Percentiles rank a stretch among this genome's conserved stretches.
phyloP scores from a whole-genome alignment of 2,329 filamentous ascomycete species.

The Exserohilum rostratum region DNA sequence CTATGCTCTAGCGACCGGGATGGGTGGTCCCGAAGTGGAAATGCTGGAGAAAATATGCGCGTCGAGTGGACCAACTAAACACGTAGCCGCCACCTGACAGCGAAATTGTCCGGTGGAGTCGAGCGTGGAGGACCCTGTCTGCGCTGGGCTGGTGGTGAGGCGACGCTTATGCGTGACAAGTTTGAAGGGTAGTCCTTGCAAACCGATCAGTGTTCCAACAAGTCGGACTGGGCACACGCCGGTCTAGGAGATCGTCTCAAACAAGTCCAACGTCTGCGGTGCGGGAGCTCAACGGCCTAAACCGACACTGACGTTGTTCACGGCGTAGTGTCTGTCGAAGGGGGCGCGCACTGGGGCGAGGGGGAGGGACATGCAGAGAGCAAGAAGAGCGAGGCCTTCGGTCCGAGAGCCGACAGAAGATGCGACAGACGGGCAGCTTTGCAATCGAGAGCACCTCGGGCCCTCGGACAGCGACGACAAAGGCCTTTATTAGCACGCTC shows the following conservation, averaged over 20 bases:
- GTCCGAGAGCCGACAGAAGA: conserved; percentile 42
- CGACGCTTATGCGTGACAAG: conserved; percentile 36
- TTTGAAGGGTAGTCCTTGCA: conserved; percentile 48
- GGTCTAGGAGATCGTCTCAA: conserved; percentile 44
- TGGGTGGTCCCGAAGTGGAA: conserved; percentile 45
- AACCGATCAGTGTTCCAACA: conserved; percentile 36
- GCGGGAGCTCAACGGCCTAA: conserved; percentile 41
- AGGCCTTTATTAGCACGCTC: conserved; percentile 26
- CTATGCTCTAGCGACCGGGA: conserved; percentile 38
- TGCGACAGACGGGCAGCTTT: conserved; percentile 44
- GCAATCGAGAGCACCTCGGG: conserved; percentile 33
- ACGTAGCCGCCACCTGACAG: conserved; percentile 41
- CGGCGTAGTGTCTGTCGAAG: conserved; percentile 22
- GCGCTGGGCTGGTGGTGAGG: conserved; percentile 34
- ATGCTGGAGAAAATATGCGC: conserved; percentile 42
- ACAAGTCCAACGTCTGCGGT: conserved; percentile 41
- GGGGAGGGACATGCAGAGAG: conserved; percentile 38
- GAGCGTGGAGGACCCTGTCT: conserved; percentile 44
- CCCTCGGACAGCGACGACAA: conserved; percentile 25
- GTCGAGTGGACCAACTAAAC: conserved; percentile 36
- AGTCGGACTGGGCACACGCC: conserved; percentile 29
- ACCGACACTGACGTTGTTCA: conserved; percentile 38
- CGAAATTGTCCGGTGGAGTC: conserved; percentile 37
- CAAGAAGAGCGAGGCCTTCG: conserved; percentile 44
- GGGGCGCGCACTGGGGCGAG: conserved; percentile 36